Conservation (phyloP, 345 rosid genomes). For the Tarenaya hassleriana region DNA sequence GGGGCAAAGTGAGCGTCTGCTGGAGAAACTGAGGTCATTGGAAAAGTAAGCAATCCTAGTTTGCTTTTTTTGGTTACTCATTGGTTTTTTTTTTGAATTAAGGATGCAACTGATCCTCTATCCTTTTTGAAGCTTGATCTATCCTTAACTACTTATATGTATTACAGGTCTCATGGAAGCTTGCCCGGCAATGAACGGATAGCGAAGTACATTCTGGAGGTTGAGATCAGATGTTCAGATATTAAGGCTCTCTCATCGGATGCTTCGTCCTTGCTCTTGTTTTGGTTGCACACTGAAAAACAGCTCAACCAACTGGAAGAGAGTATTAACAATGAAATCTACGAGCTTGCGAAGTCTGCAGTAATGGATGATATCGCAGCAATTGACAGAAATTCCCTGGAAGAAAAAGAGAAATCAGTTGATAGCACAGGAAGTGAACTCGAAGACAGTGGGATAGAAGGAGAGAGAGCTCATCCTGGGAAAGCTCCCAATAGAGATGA, state of each 20-base stretch:
- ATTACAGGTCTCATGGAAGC: conserved; percentile 49
- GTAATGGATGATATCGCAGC: conserved; percentile 48
- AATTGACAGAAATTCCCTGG: conserved; percentile 22
- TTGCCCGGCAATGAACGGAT: conserved; percentile 44
- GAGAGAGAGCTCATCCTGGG: no score
- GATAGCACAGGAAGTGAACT: no score
- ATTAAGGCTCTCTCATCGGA: conserved; percentile 49
- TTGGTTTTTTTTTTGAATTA: conserved; percentile 15
- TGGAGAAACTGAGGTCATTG: conserved; percentile 69
- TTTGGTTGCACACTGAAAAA: conserved; percentile 78
- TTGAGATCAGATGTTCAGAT: conserved; percentile 80
- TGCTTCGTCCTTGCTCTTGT: conserved; percentile 56
- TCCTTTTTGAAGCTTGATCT: conserved; percentile 2
- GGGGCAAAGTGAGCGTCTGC: no score
- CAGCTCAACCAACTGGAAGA: conserved; percentile 68
- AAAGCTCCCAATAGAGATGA: no score
- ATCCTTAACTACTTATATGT: conserved; percentile 9
- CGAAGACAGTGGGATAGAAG: no score
- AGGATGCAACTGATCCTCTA: neutral
- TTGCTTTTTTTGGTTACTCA: conserved; percentile 8
- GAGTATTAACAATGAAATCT: conserved; percentile 50
- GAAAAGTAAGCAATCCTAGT: conserved; percentile 44
- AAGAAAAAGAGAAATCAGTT: conserved; percentile 28
- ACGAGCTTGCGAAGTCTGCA: conserved; percentile 56
- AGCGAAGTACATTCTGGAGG: conserved; percentile 53